Evolutionary conservation across 345 rosid genomes (phyloP).

Genomic region (Citrus medica): DNA sequence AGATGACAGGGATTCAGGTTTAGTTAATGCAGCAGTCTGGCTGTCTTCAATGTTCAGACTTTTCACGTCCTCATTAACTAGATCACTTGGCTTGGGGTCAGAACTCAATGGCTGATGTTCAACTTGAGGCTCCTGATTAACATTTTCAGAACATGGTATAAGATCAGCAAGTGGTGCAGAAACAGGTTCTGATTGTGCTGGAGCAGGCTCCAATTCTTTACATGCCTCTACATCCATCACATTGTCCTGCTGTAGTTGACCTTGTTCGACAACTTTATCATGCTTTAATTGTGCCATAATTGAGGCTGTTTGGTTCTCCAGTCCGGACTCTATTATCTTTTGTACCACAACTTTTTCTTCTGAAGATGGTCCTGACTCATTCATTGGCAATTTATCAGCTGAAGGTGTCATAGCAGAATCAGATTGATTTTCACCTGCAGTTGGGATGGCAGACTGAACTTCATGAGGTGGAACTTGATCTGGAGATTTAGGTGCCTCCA

Average conservation of each 20-base stretch:
- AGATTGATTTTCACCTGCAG: slow-evolving; percentile 30
- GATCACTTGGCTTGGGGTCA: slow-evolving; percentile 18
- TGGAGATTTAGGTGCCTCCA: slow-evolving; percentile 18
- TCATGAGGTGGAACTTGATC: slow-evolving; percentile 19
- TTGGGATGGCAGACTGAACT: slow-evolving; percentile 16
- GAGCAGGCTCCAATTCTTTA: slow-evolving; percentile 21
- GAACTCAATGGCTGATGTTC: slow-evolving; percentile 28
- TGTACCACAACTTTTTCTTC: slow-evolving; percentile 12
- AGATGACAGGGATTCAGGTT: slow-evolving; percentile 11
- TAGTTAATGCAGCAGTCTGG: slow-evolving; percentile 19
- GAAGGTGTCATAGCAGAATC: slow-evolving; percentile 20
- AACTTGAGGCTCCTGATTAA: slow-evolving; percentile 21
- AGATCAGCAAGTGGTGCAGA: slow-evolving; percentile 21
- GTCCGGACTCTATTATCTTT: slow-evolving; percentile 28
- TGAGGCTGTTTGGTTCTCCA: slow-evolving; percentile 21
- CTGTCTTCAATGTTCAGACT: slow-evolving; percentile 12
- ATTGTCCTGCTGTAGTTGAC: slow-evolving; percentile 25
- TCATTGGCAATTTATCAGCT: slow-evolving; percentile 23
- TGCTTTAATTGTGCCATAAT: slow-evolving; percentile 16
- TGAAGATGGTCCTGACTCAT: slow-evolving; percentile 22
- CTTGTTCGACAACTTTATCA: slow-evolving; percentile 18
- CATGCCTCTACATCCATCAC: slow-evolving; percentile 18
- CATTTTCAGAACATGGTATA: slow-evolving; percentile 21
- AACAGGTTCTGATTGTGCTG: slow-evolving; percentile 7
- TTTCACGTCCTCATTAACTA: slow-evolving; percentile 21